Base-by-base conservation (phyloP, 2,329 filamentous ascomycete species). In the Aspergillus pseudotamarii region DNA sequence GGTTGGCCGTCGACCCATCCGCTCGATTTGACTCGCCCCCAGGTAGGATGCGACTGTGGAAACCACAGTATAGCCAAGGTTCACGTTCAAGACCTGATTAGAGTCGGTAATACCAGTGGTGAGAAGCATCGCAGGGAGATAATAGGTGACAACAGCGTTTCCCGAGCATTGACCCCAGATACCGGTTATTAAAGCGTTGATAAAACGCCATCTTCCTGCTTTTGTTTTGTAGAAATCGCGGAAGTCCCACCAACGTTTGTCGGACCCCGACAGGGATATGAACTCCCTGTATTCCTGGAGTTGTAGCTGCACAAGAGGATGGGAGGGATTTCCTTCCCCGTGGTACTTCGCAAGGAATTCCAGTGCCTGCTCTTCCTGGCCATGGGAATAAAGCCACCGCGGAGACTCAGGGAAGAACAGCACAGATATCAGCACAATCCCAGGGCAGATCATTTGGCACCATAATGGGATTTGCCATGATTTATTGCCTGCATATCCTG, bases 381-480 rank as follows among this genome's bases (percentile, higher is more conserved):
- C 69, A 26, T 70, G 60, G 9, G 65, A 63, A 43, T 70, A 65
- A 12, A 68, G 59, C 81, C 43, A 66, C 5, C 64, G 62, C 3
- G 64, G 64, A 2, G 85, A 86, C 69, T 86, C 83, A 58, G 75
- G 72, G 66, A 85, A 85, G 69, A 80, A 84, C 66, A 75, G 80
- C 23, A 58, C 57, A 6, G 36, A 36, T 9, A 32, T 1, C 6
- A 50, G 14, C 14, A 88, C 83, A 10, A 88, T 67, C 1, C 74
- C 73, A 36, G 76, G 77, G 30, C 82, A 78, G 4, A 80, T 78
- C 30, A 81, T 74, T 68, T 87, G 85, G 2, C 86, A 74, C 68
- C 86, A 79, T 9, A 87, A 82, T 0, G 88, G 88, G 21, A 87
- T 81, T 30, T 84, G 78, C 88, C 88, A 91, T 0, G 86, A 83